Conservation (phyloP, 257 asterid genomes). For the Plectranthus barbatus region DNA sequence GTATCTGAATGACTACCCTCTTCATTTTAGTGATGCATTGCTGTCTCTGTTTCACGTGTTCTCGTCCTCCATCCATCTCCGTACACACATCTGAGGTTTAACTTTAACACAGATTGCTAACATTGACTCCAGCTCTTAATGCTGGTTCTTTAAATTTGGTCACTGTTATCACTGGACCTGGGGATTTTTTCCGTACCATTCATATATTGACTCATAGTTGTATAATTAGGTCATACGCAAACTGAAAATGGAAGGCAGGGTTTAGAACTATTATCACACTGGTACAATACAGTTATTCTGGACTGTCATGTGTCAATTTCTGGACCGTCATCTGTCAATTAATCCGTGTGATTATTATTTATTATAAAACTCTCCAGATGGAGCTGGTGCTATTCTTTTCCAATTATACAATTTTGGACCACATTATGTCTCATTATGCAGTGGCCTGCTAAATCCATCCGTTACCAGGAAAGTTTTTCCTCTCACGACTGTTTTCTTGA, state of each 20-base stretch:
- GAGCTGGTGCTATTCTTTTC: too few relatives aligned
- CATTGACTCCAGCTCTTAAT: background rate
- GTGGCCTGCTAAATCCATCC: background rate
- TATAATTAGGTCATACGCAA: background rate
- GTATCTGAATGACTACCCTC: slow-evolving; percentile 24
- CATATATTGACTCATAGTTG: too few relatives aligned
- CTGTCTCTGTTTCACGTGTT: background rate
- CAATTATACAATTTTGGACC: background rate
- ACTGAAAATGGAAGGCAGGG: background rate
- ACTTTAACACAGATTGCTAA: background rate
- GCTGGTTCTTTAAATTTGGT: background rate
- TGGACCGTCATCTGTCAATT: too few relatives aligned
- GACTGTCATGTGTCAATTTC: too few relatives aligned
- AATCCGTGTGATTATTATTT: too few relatives aligned
- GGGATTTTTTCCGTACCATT: too few relatives aligned
- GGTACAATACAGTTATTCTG: background rate
- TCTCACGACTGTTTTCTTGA: background rate
- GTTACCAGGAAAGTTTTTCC: background rate
- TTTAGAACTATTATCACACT: background rate
- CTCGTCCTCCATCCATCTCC: background rate
- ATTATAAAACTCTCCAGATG: too few relatives aligned
- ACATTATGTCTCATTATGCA: background rate
- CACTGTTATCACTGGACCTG: background rate
- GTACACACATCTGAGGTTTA: background rate
- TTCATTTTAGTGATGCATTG: background rate